Evolutionary conservation across 106 monocot species (phyloP).

Genomic region (Acanthochlamys bracteata): DNA sequence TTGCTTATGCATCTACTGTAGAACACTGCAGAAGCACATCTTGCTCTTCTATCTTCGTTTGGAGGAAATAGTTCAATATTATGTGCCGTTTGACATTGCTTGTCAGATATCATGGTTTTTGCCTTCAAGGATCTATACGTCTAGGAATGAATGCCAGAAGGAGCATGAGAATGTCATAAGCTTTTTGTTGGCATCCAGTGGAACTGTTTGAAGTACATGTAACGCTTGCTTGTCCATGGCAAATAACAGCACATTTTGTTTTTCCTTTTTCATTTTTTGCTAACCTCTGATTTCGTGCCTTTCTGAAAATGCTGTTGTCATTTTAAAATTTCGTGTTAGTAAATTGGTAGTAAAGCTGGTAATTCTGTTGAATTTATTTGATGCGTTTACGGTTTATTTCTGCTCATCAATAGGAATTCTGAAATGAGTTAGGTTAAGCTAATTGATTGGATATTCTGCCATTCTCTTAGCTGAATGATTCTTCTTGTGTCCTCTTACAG

Average conservation of each 20-base stretch:
- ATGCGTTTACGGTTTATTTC: too few relatives aligned
- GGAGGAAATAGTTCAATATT: constrained; percentile 45
- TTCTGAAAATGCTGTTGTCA: too few relatives aligned
- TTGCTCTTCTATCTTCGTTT: constrained; percentile 67
- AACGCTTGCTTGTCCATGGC: constrained; percentile 62
- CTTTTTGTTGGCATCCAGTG: constrained; percentile 60
- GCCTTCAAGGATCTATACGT: constrained; percentile 37
- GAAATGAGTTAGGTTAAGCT: too few relatives aligned
- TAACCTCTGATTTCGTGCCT: too few relatives aligned
- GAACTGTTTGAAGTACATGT: constrained; percentile 70
- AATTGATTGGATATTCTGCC: too few relatives aligned
- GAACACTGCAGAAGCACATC: constrained; percentile 92
- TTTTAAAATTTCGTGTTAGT: too few relatives aligned
- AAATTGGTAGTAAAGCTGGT: too few relatives aligned
- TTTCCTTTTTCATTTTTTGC: too few relatives aligned
- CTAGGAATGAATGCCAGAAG: constrained; percentile 20
- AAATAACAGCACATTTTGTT: constrained; percentile 11
- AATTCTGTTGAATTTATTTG: too few relatives aligned
- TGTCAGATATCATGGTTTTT: constrained; percentile 34
- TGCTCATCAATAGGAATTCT: too few relatives aligned
- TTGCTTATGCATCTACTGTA: constrained; percentile 18
- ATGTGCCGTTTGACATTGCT: constrained; percentile 25
- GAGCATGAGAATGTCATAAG: constrained; percentile 43
- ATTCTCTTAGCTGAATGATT: background rate
- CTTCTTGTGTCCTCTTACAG: constrained; percentile 15